Base-by-base conservation (phyloP, 768 basidiomycete genomes). In the Thelephora aurantiotincta region DNA sequence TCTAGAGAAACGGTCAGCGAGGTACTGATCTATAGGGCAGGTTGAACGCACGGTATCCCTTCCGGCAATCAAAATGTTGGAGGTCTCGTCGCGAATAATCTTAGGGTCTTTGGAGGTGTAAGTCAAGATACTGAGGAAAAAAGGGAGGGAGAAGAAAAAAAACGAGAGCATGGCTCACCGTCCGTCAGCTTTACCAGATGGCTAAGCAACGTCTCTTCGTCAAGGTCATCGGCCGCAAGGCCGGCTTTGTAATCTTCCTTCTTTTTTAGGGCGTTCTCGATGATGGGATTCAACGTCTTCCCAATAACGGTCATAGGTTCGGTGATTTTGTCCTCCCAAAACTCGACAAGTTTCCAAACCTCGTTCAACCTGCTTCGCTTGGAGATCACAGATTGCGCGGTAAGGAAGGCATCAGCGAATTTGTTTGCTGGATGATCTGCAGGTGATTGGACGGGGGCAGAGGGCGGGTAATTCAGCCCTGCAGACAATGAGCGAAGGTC, bases 1-100 rank as follows among this genome's bases (percentile, higher is more conserved):
- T 68, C 58, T 62, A 35, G 11, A 11, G 13, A 36, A 14, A 42
- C 20, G 11, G 46, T 12, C 22, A 6, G 16, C 14, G 26, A 16
- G 30, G 11, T 34, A 2, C 22, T 12, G 2, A 26, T 26, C 46
- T 12, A 23, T 23, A 18, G 9, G 18, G 11, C 37, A 51, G 42
- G 23, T 35, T 33, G 23, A 34, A 34, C 53, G 23, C 43, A 60
- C 67, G 1, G 77, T 80, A 49, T 80, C 78, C 22, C 75, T 65
- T 7, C 73, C 75, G 19, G 77, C 76, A 19, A 79, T 64, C 13
- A 75, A 59, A 36, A 79, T 72, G 51, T 78, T 78, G n/a, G 76
- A 54, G 2, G 66, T 65, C 51, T 73, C 71, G 51, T 77, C 75
- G 48, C 68, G 67, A n/a, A 79, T 57, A 18, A 69, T 58, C 11